Evolutionary conservation across 2,329 filamentous ascomycete genomes (phyloP), one percentile per base, ranked within the genome.

Genomic region (Fusarium brachygibbosum): DNA sequence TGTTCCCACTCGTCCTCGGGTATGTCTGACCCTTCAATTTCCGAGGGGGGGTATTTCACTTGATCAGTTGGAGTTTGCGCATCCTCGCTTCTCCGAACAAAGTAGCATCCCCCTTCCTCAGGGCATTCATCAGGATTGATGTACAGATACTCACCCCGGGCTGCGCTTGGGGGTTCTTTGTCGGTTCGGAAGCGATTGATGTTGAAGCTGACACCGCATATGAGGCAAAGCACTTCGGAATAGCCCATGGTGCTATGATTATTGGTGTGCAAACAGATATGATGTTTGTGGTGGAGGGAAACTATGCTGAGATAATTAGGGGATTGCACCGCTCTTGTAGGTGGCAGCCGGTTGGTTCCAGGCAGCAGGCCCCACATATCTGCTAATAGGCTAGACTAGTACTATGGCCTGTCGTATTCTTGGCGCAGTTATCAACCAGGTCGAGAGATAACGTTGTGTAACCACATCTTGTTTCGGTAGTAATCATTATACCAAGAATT

Each of bases 121-220:
- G 51, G 31, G 11, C 61, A 41, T 9, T 17, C 4, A 7, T 35
- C 29, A 12, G 29, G 45, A 28, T 28, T 9, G 35, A 19, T 7
- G 6, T 11, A 11, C 16, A 25, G 10, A 2, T 31, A 34, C 6
- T 51, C 19, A 5, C 48, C 46, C 70, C 69, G 72, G 11, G 62
- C 69, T 11, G 68, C 66, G 48, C 54, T 58, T 7, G 57, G 51
- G 21, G 70, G 70, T 23, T 77, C 76, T 3, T 50, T 55, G 2
- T 40, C 41, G 6, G 66, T 71, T 4, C 74, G 70, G 21, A 62
- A 56, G 8, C 76, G 74, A 16, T 61, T 66, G 29, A 77, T 73
- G 41, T 74, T 75, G 60, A 74, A 76, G n/a, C 71, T 74, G n/a
- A 77, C 74, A 29, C 59, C 59, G 14, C 59, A 62, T 8, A 62